These are phyloP conservation scores for Stenocarpella maydis DNA, from an alignment of 2,329 filamentous ascomycete species.

Conservation along the genomic window DNA sequence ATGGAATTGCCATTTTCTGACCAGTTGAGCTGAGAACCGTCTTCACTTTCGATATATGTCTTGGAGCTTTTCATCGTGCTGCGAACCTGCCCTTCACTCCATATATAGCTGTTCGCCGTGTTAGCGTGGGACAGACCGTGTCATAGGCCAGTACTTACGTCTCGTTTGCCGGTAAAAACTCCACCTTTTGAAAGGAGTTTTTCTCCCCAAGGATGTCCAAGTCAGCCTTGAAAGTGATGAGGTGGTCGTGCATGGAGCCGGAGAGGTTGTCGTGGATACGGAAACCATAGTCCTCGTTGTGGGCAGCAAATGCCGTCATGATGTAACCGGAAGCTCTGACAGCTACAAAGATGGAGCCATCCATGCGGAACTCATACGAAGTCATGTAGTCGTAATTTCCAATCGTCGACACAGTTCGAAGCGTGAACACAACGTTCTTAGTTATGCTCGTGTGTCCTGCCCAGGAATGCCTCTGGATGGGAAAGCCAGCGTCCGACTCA, in stretches of 20 bases:
- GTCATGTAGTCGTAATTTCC: slow-evolving; percentile 53
- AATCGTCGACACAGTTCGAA: slow-evolving; percentile 49
- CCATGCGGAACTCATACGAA: slow-evolving; percentile 45
- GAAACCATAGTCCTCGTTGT: slow-evolving; percentile 45
- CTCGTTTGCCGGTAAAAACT: slow-evolving; percentile 36
- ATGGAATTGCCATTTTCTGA: slow-evolving; percentile 52
- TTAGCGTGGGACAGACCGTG: too few relatives aligned
- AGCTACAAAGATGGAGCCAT: slow-evolving; percentile 47
- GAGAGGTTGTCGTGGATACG: slow-evolving; percentile 44
- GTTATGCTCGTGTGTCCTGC: slow-evolving; percentile 37
- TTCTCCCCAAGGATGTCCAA: slow-evolving; percentile 47
- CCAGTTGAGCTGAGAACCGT: slow-evolving; percentile 44
- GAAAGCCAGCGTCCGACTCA: slow-evolving; percentile 47
- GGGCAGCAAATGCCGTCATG: slow-evolving; percentile 44
- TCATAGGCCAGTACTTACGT: neutral
- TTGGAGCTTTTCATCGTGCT: slow-evolving; percentile 1
- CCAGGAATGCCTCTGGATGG: slow-evolving; percentile 46
- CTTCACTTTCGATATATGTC: neutral
- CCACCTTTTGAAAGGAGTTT: slow-evolving; percentile 47
- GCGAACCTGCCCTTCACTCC: neutral
- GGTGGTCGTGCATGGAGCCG: slow-evolving; percentile 49
- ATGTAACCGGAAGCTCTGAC: slow-evolving; percentile 49
- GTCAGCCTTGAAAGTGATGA: slow-evolving; percentile 51
- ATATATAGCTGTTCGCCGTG: slow-evolving; percentile 1
- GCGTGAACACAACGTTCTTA: slow-evolving; percentile 45